Base-by-base conservation (phyloP, 495 filamentous ascomycete genomes). In the Penicillium nucicola region DNA sequence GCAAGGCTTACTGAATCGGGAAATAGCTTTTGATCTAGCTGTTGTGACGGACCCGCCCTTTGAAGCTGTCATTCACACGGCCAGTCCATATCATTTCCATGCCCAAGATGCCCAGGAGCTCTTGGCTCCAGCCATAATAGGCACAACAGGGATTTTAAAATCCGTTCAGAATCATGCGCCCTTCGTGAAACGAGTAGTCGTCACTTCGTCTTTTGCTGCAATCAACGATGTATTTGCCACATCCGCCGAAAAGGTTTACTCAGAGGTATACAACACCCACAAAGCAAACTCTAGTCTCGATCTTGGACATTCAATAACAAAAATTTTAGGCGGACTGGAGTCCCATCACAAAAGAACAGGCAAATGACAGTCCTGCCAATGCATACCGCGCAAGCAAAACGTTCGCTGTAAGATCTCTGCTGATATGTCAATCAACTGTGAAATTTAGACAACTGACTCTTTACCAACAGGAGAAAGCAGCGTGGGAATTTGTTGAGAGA, bases 191-290 rank as follows among this genome's bases (percentile, higher is more conserved):
- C 66, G 73, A 6, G 71, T 83, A 10, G 71, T 82, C 30, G 79
- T 93, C 48, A 95, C 89, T 3, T 85, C 81, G 23, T 90, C 86
- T 2, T 93, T 91, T 65, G 89, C 88, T 2, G 72, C 84, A 28
- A 83, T 90, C 56, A 42, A 83, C 14, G 39, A 88, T 32, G 52
- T 83, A 38, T 68, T 51, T 14, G 51, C 51, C 14, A 46, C 69
- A 45, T 58, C 63, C 39, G 61, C 71, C 0, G 72, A 68, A 9
- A 67, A 74, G 48, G 73, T 66, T 4, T 90, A 87, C 66, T 72
- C 71, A 32, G 88, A 58, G 46, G 55, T 89, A 57, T 28, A 8
- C 10, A 28, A 8, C 10, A 8, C 5, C 1, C 25, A 6, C 25
- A 28, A 6, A 28, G 25, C 7, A 28, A 28, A 1, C 66, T 65